These are phyloP conservation scores for Diutina ranongensis DNA, from an alignment of 1,139 yeast genomes.

Conservation along the genomic window DNA sequence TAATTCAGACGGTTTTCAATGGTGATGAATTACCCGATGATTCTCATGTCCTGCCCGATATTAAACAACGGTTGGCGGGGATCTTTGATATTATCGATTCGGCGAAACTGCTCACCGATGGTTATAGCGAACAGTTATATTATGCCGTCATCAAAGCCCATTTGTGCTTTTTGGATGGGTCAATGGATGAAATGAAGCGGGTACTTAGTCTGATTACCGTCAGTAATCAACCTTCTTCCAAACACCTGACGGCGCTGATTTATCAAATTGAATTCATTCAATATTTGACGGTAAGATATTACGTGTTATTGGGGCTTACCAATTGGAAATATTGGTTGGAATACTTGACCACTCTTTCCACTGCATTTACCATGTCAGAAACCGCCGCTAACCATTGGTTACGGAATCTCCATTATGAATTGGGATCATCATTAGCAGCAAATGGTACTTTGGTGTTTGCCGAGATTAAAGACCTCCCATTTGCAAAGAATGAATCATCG, in stretches of 20 bases:
- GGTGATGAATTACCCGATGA: conserved; percentile 12
- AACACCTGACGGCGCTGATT: conserved; percentile 6
- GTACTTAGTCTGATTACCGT: conserved; percentile 8
- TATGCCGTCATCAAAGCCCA: conserved; percentile 25
- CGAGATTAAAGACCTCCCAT: background rate
- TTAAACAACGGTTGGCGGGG: conserved; percentile 18
- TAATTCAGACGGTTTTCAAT: conserved; percentile 22
- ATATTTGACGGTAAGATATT: conserved; percentile 26
- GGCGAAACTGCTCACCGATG: conserved; percentile 13
- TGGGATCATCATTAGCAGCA: background rate
- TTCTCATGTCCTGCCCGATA: background rate
- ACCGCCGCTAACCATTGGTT: conserved; percentile 31
- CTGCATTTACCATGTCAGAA: conserved; percentile 23
- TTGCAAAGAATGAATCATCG: background rate
- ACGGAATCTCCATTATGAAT: background rate
- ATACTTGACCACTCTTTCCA: conserved; percentile 17
- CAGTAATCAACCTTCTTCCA: conserved; percentile 6
- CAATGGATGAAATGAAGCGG: conserved; percentile 12
- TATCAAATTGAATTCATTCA: conserved; percentile 9
- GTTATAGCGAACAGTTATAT: conserved; percentile 24
- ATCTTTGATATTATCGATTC: conserved; percentile 21
- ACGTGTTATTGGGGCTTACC: conserved; percentile 23
- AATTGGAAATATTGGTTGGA: conserved; percentile 21
- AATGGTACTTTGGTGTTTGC: background rate
- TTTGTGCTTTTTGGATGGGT: conserved; percentile 18